A percentile compares a stretch with the other conserved stretches of the same genome.
phyloP scores from a whole-genome alignment of 2,329 filamentous ascomycete species.

The Stachybotrys chartarum region DNA sequence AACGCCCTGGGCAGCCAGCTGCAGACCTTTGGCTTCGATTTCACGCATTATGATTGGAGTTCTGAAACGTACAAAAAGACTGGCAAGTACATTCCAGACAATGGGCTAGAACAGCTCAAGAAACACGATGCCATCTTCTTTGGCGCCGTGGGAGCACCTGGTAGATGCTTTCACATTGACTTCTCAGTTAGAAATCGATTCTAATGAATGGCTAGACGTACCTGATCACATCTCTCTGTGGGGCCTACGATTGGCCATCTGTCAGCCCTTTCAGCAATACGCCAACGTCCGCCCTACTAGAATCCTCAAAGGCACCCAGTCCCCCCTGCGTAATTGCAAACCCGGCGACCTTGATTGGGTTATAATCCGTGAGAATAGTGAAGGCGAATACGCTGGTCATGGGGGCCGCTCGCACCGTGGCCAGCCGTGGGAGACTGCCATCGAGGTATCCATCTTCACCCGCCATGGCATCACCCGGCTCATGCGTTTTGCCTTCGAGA shows the following conservation, averaged over 20 bases:
- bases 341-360: slow-evolving; percentile 56
- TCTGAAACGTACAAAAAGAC: slow-evolving; percentile 59
- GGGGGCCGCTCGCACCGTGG: slow-evolving; percentile 54
- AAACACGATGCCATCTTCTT: slow-evolving; percentile 54
- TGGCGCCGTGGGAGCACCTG: slow-evolving; percentile 55
- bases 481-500: slow-evolving; percentile 57
- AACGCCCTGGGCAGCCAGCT: slow-evolving; percentile 43
- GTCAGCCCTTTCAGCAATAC: slow-evolving; percentile 58
- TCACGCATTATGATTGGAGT: slow-evolving; percentile 59
- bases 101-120: slow-evolving; percentile 28
- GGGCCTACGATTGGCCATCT: slow-evolving; percentile 56
- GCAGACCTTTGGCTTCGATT: slow-evolving; percentile 53
- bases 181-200: background rate
- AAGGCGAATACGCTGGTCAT: slow-evolving; percentile 60
- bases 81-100: slow-evolving; percentile 40
- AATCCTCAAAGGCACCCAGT: slow-evolving; percentile 52
- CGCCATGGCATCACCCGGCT: slow-evolving; percentile 51
- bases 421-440: slow-evolving; percentile 52
- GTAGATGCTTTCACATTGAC: slow-evolving; percentile 9
- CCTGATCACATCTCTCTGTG: slow-evolving; percentile 62
- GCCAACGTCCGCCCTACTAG: slow-evolving; percentile 59
- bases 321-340: slow-evolving; percentile 44
- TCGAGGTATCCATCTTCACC: slow-evolving; percentile 57
- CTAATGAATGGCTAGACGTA: slow-evolving; percentile 32
- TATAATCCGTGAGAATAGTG: slow-evolving; percentile 59